phyloP scores from a whole-genome alignment of 768 basidiomycete species.

The Lactarius pseudohatsudake region DNA sequence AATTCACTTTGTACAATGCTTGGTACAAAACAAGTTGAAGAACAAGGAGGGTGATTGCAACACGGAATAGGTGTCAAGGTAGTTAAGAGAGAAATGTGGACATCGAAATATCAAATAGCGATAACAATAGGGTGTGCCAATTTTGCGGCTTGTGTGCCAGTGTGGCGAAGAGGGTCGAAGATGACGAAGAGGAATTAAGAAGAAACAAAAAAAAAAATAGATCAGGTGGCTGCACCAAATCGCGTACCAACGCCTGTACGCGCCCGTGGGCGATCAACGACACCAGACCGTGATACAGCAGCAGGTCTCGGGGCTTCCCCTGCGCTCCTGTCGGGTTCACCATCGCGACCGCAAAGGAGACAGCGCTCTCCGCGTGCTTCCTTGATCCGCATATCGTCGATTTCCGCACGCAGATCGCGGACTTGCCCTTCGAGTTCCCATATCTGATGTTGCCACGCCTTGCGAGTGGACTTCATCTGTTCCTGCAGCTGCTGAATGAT shows the following conservation, averaged over 20 bases:
- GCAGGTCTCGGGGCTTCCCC: not conserved
- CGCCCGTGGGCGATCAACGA: slow-evolving; percentile 64
- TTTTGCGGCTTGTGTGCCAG: not conserved
- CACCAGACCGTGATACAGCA: slow-evolving; percentile 31
- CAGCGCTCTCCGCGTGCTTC: slow-evolving; percentile 49
- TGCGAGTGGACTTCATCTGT: slow-evolving; percentile 55
- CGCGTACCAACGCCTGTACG: slow-evolving; percentile 65
- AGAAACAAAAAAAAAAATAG: slow-evolving; percentile 10
- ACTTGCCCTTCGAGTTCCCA: slow-evolving; percentile 77
- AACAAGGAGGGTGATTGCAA: slow-evolving; percentile 2
- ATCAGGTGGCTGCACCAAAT: slow-evolving; percentile 55
- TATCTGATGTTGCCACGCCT: slow-evolving; percentile 69
- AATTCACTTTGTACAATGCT: not conserved
- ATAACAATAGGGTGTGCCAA: slow-evolving; percentile 23
- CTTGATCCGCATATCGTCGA: slow-evolving; percentile 53
- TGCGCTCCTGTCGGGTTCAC: not conserved
- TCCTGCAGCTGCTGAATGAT: slow-evolving; percentile 58
- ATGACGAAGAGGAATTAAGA: slow-evolving; percentile 6
- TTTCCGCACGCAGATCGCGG: slow-evolving; percentile 65
- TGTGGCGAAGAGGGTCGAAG: slow-evolving; percentile 1
- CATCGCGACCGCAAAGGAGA: slow-evolving; percentile 59
- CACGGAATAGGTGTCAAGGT: slow-evolving; percentile 2
- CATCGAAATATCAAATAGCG: slow-evolving; percentile 22
- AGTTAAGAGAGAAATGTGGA: not conserved
- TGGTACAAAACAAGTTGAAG: slow-evolving; percentile 23